A percentile compares a stretch with the other conserved stretches of the same genome.
Conservation (phyloP, 2,329 filamentous ascomycete genomes). For the Pseudohalonectria lignicola region DNA sequence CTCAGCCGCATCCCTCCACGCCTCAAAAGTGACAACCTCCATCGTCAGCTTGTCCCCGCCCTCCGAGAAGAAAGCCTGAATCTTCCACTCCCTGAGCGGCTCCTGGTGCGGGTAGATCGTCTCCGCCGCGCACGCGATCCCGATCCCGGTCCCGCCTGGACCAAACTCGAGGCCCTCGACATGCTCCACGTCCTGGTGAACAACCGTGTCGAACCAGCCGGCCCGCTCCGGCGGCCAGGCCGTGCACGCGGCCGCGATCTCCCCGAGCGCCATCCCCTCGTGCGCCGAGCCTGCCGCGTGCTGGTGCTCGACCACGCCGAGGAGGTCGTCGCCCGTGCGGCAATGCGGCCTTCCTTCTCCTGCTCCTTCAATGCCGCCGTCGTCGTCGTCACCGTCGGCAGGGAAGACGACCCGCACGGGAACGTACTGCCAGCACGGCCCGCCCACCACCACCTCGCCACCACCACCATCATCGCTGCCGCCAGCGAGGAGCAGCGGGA, state of each 20-base stretch:
- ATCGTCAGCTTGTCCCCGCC: slow-evolving; percentile 38
- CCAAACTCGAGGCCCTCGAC: slow-evolving; percentile 40
- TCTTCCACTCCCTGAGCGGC: slow-evolving; percentile 45
- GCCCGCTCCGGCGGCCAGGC: slow-evolving; percentile 25
- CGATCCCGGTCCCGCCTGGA: slow-evolving; percentile 10
- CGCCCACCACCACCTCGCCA: slow-evolving; percentile 44
- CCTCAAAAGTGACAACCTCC: slow-evolving; percentile 49
- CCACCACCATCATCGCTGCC: slow-evolving; percentile 25
- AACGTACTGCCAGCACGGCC: slow-evolving; percentile 57
- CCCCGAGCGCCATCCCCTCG: slow-evolving; percentile 40
- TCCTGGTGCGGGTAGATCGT: slow-evolving; percentile 49
- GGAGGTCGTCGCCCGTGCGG: slow-evolving; percentile 39
- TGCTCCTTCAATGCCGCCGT: too few relatives aligned
- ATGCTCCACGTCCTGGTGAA: slow-evolving; percentile 50
- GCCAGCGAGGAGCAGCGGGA: too few relatives aligned
- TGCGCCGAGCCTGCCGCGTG: slow-evolving; percentile 44
- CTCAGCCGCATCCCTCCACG: slow-evolving; percentile 39
- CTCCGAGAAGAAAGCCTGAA: slow-evolving; percentile 47
- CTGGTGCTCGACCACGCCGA: slow-evolving; percentile 43
- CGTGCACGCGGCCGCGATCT: slow-evolving; percentile 35
- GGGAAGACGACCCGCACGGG: slow-evolving; percentile 40
- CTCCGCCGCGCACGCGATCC: slow-evolving; percentile 35
- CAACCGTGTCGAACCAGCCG: slow-evolving; percentile 42
- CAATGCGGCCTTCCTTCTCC: too few relatives aligned
- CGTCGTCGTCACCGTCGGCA: slow-evolving; percentile 25